Evolutionary conservation across 352 stramenopile genomes (phyloP), one percentile per base, ranked within the genome.

Genomic region (Pythium volutum): DNA sequence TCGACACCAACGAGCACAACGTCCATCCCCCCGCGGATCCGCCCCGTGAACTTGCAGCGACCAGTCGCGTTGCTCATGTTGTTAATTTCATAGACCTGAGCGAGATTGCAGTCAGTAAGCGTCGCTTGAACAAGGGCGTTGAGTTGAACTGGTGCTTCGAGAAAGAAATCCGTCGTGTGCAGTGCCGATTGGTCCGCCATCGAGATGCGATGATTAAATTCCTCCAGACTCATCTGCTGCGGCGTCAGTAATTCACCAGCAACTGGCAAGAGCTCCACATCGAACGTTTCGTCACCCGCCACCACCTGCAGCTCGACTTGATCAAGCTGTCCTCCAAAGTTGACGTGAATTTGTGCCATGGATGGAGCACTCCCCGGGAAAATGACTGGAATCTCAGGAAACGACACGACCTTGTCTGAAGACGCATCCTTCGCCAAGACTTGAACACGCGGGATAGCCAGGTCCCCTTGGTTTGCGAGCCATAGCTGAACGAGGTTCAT

Each of bases 261-360:
- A 10, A 86, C 62, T 25, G 82, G 81, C 43, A 70, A 62, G 10
- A 94, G 72, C 43, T 87, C 77, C 12, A 89, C 79, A 18, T 81
- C 67, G 33, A 79, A 87, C 26, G 47, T 75, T 18, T 82, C 72
- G 1, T 76, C 71, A 49, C 73, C 82, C 7, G 79, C 81, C 25
- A 79, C 67, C 14, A 94, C 75, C 20, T 88, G 61, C 20, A 94
- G 59, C n/a, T 75, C 63, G 20, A 95, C 59, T 33, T 78, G 75
- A 50, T 95, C 86, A 0, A 94, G 62, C 25, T 74, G 72, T 12
- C 84, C 83, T 18, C 69, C 65, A 53, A 96, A 96, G 64, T 97
- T 78, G 33, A 96, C 81, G 43, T 95, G 81, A 51, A 97, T 56
- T 56, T 92, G 79, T 0, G 79, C 87, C 76, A 91, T 91, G 2